Evolutionary conservation across 106 monocot species (phyloP).

Genomic region (Acorus gramineus): DNA sequence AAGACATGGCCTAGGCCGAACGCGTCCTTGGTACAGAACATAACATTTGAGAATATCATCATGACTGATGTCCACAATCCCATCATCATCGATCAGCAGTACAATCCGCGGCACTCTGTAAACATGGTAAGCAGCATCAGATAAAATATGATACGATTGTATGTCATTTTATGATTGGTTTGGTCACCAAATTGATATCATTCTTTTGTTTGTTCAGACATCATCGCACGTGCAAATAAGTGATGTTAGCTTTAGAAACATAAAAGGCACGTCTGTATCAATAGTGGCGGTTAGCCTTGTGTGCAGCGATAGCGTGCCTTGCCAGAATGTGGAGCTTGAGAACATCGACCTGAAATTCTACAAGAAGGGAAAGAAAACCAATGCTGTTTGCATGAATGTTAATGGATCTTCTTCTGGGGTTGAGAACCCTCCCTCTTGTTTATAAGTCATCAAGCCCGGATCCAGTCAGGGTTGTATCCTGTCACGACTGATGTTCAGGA

Average conservation of each 20-base stretch:
- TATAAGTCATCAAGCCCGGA: no score
- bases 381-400: no score
- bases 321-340: constrained; percentile 7
- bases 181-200: neutral
- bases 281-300: constrained; percentile 7
- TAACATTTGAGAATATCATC: constrained; percentile 34
- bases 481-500: no score
- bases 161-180: neutral
- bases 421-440: no score
- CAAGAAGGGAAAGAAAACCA: no score
- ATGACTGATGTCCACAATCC: constrained; percentile 40
- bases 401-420: no score
- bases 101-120: constrained; percentile 20
- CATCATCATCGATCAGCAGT: constrained; percentile 56
- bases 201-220: neutral
- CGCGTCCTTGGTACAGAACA: constrained; percentile 15
- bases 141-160: no score
- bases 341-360: constrained; percentile 12
- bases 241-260: constrained; percentile 9
- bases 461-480: no score
- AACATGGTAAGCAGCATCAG: no score
- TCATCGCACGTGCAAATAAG: constrained; percentile 15
- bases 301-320: constrained; percentile 20
- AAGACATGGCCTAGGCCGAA: constrained; percentile 45
- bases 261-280: constrained; percentile 8